Evolutionary conservation across 2,329 filamentous ascomycete species (phyloP), one percentile per base, ranked within the genome.

Genomic region (Shiraia sp.): DNA sequence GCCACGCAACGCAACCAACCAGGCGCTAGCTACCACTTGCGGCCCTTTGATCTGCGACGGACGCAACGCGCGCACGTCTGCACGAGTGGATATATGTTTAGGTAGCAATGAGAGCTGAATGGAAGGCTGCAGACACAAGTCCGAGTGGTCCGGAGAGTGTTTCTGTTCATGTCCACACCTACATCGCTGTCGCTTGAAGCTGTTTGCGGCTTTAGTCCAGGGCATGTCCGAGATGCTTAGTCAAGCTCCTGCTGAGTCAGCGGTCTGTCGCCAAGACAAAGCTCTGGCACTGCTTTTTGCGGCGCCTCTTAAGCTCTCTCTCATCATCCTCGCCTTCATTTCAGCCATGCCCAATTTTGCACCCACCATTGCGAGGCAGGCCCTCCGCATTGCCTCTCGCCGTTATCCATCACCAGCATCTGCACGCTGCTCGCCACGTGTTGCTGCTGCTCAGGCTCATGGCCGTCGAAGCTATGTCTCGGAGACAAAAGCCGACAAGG

Each of bases 401-500:
- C 75, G 77, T 25, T 68, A 78, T 29, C 70, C 75, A 10, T 64
- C 69, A 1, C 61, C 66, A 41, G 56, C 65, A 36, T 69, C 74
- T 40, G 61, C 72, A 42, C 68, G 69, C 56, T 60, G 67, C 45
- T 54, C 70, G 37, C 61, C 71, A 48, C 68, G 72, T 61, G 61
- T 69, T 54, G 61, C 71, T 54, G 55, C 49, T 44, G 47, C 48
- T 9, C 36, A 38, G 27, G 36, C 29, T 19, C 22, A 27, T 40
- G 58, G 70, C 36, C 72, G 76, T 59, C 81, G 89, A 65, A 79
- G 75, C 59, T 96, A 96, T 79, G 90, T 96, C 51, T 87, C 89
- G 19, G 86, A 91, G 74, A 86, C 88, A 47, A 90, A 86, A 75
- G 79, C 83, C 53, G 84, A 88, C 58, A 81, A 83, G 70, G 89